Percentiles rank a stretch among this genome's conserved stretches.
Conservation (phyloP, 225 moss, liverwort and hornwort genomes). For the Takakia lepidozioides region DNA sequence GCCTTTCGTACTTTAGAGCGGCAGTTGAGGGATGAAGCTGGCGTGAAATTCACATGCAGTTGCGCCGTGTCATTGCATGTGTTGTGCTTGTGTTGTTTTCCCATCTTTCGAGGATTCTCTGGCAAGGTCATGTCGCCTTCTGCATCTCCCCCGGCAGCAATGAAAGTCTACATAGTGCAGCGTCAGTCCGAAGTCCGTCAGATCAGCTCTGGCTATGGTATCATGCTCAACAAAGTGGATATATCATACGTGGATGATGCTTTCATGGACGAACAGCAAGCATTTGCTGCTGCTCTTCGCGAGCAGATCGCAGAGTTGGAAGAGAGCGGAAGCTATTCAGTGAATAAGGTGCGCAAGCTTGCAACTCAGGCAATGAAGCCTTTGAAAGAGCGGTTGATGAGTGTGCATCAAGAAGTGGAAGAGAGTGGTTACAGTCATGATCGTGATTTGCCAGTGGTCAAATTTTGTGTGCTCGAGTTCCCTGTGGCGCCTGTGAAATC, state of each 20-base stretch:
- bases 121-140: no score
- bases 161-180: no score
- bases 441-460: conserved; percentile 22
- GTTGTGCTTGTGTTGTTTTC: no score
- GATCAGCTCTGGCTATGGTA: no score
- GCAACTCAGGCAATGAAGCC: conserved; percentile 21
- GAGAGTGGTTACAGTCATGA: conserved; percentile 17
- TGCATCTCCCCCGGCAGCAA: no score
- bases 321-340: conserved; percentile 8
- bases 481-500: conserved; percentile 22
- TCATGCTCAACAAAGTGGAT: no score
- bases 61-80: no score
- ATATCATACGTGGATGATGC: conserved; percentile 33
- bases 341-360: conserved; percentile 28
- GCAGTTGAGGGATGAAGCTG: no score
- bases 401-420: conserved; percentile 38
- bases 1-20: no score
- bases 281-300: conserved; percentile 37
- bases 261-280: conserved; percentile 37
- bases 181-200: no score
- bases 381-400: conserved; percentile 27
- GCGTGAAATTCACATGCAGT: no score
- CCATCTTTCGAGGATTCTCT: no score
- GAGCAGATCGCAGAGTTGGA: conserved; percentile 46
- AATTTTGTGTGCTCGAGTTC: conserved; percentile 37